Base-by-base conservation (phyloP, 2,329 filamentous ascomycete genomes). In the Nothopassalora personata region DNA sequence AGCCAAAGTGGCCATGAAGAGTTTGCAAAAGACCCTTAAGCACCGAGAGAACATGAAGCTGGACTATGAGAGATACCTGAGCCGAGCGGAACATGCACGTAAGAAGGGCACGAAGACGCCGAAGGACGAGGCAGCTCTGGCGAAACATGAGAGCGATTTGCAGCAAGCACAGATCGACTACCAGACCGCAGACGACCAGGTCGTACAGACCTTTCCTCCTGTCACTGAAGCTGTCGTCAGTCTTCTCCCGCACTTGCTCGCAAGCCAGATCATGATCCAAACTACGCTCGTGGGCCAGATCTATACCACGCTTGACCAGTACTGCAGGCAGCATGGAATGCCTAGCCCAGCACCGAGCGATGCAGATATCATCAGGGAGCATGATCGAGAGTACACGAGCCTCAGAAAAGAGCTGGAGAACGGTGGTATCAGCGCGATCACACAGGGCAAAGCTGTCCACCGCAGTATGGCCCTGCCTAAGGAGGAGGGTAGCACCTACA, bases 1-100 rank as follows among this genome's bases (percentile, higher is more conserved):
- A 54, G 88, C 88, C 7, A 87, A 85, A 67, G 84, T 87, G 54
- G 83, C 77, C 56, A 80, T 93, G 60, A 83, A 86, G 64, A 86
- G 88, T 1, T 80, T 94, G 71, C 86, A 88, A 69, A 94, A 91
- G 76, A 87, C 86, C 1, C 90, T 95, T 69, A 94, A 93, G 76
- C 91, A 90, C 73, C 80, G 91, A 50, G 89, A 94, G 70, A 89
- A 92, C 68, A 89, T 86, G 75, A 87, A 86, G 81, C 72, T 92
- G 60, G 91, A 95, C 71, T 94, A 86, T 70, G 91, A 96, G 74
- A 84, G 88, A 66, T 86, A 86, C 65, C 86, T 90, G 72, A 83
- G 86, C 66, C 85, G 86, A 62, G 85, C 86, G 36, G 86, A 89
- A 68, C 85, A 83, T 67, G 81, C 86, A 45, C 80, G 85, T 65